Evolutionary conservation across 768 basidiomycete genomes (phyloP), one percentile per base, ranked within the genome.

Genomic region (Leccinellum rugosiceps): DNA sequence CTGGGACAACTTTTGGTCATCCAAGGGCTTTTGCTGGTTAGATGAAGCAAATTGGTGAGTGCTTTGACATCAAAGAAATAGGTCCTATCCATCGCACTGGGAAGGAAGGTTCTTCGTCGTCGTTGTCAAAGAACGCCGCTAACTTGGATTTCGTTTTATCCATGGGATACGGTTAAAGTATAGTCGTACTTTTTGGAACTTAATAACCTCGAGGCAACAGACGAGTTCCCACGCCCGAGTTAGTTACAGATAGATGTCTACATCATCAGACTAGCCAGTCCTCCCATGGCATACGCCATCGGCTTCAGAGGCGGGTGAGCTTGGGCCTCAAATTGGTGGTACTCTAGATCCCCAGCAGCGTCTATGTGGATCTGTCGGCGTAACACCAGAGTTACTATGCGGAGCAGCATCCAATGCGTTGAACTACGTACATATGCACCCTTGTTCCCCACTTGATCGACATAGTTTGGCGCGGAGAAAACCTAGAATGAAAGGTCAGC

Each of bases 381-480:
- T 28, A 49, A 32, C 43, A 41, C 62, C 48, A 63, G 55, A 31
- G 55, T 21, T n/a, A 49, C 11, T 13, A 49, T 17, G n/a, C 50
- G 41, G 54, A 34, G 9, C 51, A 26, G 48, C 32, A 30, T 49
- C 41, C 45, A 44, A 45, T 46, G 28, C 21, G 38, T 53, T 15
- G 44, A 58, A 19, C 52, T 17, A 78, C 88, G 71, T 68, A 93
- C 92, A 72, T 88, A 95, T 58, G 94, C 94, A 10, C 90, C 94
- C 74, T 92, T 94, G 75, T 96, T 96, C 6, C 91, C 90, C 3
- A 81, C 86, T 67, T 94, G 90, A 74, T 96, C 94, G 26, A 93
- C 90, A 64, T 95, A 94, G 71, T 98, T 98, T 4, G 96, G 96
- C 38, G 96, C 95, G 46, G 91, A 94, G 72, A 94, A 95, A 7